Conservation (phyloP, 83 land plant species). For the Isoetes engelmannii region DNA sequence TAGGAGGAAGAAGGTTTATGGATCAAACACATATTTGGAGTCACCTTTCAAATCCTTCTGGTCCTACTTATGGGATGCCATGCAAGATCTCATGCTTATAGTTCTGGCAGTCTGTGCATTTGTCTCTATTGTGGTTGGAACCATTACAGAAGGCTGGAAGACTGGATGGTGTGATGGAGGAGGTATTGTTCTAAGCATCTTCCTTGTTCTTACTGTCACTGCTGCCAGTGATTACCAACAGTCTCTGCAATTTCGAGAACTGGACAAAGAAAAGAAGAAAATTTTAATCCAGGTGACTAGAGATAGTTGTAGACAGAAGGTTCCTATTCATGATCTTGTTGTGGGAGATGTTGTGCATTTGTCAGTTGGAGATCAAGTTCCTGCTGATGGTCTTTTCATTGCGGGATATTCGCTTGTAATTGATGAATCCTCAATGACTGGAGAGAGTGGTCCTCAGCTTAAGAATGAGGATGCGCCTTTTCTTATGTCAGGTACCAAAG, state of each 20-base stretch:
- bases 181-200: slow-evolving; percentile 28
- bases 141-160: slow-evolving; percentile 31
- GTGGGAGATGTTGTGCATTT: slow-evolving; percentile 40
- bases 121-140: slow-evolving; percentile 26
- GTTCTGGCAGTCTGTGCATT: slow-evolving; percentile 33
- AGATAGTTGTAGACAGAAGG: slow-evolving; percentile 19
- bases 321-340: slow-evolving; percentile 27
- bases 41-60: slow-evolving; percentile 26
- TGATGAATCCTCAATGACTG: slow-evolving; percentile 42
- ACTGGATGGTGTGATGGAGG: slow-evolving; percentile 41
- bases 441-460: slow-evolving; percentile 26
- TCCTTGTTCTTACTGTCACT: slow-evolving; percentile 32
- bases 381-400: slow-evolving; percentile 36
- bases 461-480: slow-evolving; percentile 19
- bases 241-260: slow-evolving; percentile 37
- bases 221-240: slow-evolving; percentile 37
- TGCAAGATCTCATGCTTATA: slow-evolving; percentile 31
- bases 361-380: slow-evolving; percentile 33
- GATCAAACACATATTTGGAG: slow-evolving; percentile 27
- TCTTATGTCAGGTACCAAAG: slow-evolving; percentile 38
- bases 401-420: slow-evolving; percentile 21
- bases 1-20: slow-evolving; percentile 26
- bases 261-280: slow-evolving; percentile 35
- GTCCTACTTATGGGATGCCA: slow-evolving; percentile 28
- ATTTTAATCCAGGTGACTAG: slow-evolving; percentile 31